phyloP scores from a whole-genome alignment of 2,329 filamentous ascomycete species.

The Geosmithia flava region DNA sequence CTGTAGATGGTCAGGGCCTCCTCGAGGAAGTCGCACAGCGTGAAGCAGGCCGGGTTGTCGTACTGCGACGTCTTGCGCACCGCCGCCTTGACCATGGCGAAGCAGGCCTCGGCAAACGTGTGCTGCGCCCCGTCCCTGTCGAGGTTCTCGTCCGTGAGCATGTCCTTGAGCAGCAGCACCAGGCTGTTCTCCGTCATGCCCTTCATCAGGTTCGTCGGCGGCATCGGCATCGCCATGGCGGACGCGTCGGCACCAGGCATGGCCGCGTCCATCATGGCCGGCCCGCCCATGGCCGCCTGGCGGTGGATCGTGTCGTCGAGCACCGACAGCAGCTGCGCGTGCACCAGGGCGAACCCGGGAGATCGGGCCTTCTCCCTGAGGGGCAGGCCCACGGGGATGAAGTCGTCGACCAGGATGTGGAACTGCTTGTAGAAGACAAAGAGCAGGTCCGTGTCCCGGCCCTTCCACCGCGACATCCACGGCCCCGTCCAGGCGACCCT shows the following conservation, averaged over 20 bases:
- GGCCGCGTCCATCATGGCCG: conserved; percentile 41
- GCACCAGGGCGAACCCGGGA: conserved; percentile 68
- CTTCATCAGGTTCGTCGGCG: conserved; percentile 57
- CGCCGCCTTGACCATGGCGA: conserved; percentile 58
- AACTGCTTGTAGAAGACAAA: conserved; percentile 89
- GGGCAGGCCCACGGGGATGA: conserved; percentile 43
- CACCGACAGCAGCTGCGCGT: conserved; percentile 68
- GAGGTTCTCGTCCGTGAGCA: conserved; percentile 42
- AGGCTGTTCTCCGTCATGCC: conserved; percentile 84
- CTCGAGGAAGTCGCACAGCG: conserved; percentile 83
- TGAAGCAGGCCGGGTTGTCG: conserved; percentile 74
- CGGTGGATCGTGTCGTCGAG: conserved; percentile 78
- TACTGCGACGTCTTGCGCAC: conserved; percentile 67
- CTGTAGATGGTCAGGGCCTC: conserved; percentile 59
- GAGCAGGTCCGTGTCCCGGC: conserved; percentile 77
- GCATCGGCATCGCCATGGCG: conserved; percentile 48
- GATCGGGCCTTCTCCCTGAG: conserved; percentile 47
- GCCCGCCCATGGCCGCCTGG: conserved; percentile 34
- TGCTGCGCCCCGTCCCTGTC: conserved; percentile 36
- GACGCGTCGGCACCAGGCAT: conserved; percentile 50
- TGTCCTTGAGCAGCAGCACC: conserved; percentile 69
- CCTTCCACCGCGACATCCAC: conserved; percentile 82
- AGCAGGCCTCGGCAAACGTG: conserved; percentile 67
- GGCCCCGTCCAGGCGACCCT: conserved; percentile 75
- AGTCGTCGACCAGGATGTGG: conserved; percentile 66